Evolutionary conservation across 257 asterid genomes (phyloP).

Genomic region (Plectranthus barbatus): DNA sequence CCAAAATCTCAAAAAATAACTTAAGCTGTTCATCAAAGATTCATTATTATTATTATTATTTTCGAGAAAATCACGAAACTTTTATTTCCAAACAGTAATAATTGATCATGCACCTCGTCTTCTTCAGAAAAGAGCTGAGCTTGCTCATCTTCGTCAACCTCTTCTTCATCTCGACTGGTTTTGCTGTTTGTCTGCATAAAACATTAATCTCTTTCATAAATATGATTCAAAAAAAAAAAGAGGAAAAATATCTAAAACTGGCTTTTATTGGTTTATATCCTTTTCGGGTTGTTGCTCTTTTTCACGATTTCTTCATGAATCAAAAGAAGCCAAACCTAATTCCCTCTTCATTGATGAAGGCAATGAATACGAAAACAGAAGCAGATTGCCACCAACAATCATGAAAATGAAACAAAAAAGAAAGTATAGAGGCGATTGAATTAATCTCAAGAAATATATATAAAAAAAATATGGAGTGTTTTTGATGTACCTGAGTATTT

Average conservation of each 20-base stretch:
- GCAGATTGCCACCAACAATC: neutral
- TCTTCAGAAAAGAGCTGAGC: constrained; percentile 56
- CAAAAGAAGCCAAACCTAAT: constrained; percentile 15
- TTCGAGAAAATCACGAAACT: too few relatives aligned
- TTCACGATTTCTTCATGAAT: constrained; percentile 42
- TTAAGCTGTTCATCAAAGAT: constrained; percentile 48
- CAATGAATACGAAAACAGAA: neutral
- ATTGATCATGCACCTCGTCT: constrained; percentile 48
- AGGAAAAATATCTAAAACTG: neutral
- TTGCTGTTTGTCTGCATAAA: constrained; percentile 34
- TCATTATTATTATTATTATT: too few relatives aligned
- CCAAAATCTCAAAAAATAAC: constrained; percentile 53
- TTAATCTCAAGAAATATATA: too few relatives aligned
- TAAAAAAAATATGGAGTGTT: too few relatives aligned
- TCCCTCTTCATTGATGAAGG: constrained; percentile 6
- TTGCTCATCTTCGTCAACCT: constrained; percentile 47
- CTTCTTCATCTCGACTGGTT: constrained; percentile 29
- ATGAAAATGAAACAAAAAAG: too few relatives aligned
- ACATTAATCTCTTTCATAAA: neutral
- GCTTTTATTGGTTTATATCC: constrained; percentile 2
- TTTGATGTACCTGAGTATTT: too few relatives aligned
- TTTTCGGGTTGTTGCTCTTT: constrained; percentile 25
- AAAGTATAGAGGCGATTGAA: too few relatives aligned
- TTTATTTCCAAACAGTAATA: too few relatives aligned
- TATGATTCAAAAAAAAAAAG: neutral